A percentile compares a stretch with the other conserved stretches of the same genome.
Conservation (phyloP, 106 monocot species). For the Allium cepa region DNA sequence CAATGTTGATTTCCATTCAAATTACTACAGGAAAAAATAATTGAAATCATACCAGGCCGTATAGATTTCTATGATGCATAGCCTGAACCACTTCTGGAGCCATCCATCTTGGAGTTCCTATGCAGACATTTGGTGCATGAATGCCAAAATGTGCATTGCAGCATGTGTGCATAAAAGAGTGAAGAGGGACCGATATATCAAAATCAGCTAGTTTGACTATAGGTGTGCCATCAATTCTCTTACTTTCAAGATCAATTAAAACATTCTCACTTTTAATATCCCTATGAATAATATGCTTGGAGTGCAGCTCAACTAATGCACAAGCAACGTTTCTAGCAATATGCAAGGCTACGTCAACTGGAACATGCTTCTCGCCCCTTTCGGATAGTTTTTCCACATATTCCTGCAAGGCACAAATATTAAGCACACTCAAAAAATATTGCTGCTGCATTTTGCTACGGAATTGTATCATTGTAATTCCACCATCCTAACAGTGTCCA, state of each 20-base stretch:
- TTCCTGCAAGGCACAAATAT: slow-evolving; percentile 28
- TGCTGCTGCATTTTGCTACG: not conserved
- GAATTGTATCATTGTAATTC: no score
- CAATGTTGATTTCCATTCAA: no score
- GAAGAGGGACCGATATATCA: slow-evolving; percentile 81
- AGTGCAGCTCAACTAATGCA: slow-evolving; percentile 80
- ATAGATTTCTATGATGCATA: slow-evolving; percentile 57
- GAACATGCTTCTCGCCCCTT: slow-evolving; percentile 59
- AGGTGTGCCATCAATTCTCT: slow-evolving; percentile 50
- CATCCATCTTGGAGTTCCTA: slow-evolving; percentile 98
- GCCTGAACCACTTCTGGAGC: slow-evolving; percentile 85
- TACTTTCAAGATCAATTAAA: slow-evolving; percentile 68
- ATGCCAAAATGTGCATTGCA: slow-evolving; percentile 84
- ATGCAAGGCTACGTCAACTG: slow-evolving; percentile 48
- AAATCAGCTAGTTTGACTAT: slow-evolving; percentile 91
- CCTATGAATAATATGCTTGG: slow-evolving; percentile 86
- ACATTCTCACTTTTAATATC: slow-evolving; percentile 97
- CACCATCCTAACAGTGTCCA: no score
- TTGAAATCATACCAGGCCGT: slow-evolving; percentile 63
- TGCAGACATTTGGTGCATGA: slow-evolving; percentile 81
- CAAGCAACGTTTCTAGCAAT: slow-evolving; percentile 79
- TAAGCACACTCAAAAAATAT: not conserved
- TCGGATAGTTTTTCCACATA: slow-evolving; percentile 56
- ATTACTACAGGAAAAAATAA: no score
- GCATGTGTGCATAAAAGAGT: slow-evolving; percentile 65